Evolutionary conservation across 2,329 filamentous ascomycete genomes (phyloP), one percentile per base, ranked within the genome.

Genomic region (Paecilomyces variotii): DNA sequence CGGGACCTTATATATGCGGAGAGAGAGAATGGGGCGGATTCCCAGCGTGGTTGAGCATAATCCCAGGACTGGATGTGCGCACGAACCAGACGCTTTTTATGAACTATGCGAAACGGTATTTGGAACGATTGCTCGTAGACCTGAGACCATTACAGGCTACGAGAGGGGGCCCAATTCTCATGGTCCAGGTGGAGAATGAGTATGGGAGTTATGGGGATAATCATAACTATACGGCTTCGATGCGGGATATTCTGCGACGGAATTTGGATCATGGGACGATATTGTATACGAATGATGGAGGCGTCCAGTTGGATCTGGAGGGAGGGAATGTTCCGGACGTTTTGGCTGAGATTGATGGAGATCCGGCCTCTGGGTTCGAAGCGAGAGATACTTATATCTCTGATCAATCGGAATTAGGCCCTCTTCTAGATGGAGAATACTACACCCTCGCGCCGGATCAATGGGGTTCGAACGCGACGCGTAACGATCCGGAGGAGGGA

Each of bases 171-270:
- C 77, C 78, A 2, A 70, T 81, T n/a, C 62, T 82, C 24, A 80
- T 81, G 78, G 72, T 78, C 0, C 79, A 81, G 64, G 70, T 81
- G 7, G 79, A 81, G 63, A 81, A 81, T 56, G 79, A 81, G 61
- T 82, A 82, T 58, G 79, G 80, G 0, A 79, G 74, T 25, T 81
- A 77, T 53, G 79, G 77, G 14, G 68, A 68, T 4, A 72, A 82
- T 58, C 77, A 80, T 56, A 63, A 65, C 1, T 82, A 82, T 61
- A 78, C 74, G 4, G 62, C 64, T 4, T 72, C 71, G 0, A 52
- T 80, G 26, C 67, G 74, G 6, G 74, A 79, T 56, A 76, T 80
- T 5, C 67, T 82, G n/a, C 67, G 61, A 5, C 63, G 59, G 0
- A 73, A 72, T 52, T 81, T 80, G 56, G 74, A 79, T 19, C n/a